Conservation (phyloP, 108 stramenopile genomes). For the Aurantiochytrium sp. region DNA sequence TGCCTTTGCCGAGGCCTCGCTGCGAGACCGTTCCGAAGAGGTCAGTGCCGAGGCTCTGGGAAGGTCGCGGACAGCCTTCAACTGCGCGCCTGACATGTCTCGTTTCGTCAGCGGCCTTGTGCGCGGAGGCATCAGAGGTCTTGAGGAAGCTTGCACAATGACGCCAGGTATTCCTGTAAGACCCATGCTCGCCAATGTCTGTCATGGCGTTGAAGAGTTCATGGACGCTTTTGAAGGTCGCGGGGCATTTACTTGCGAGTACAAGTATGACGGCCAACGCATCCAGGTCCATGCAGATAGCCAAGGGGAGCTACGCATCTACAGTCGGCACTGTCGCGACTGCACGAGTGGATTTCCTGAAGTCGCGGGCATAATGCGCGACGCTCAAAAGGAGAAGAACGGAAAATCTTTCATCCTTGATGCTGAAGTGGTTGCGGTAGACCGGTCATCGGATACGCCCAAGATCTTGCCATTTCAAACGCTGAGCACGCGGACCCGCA, state of each 20-base stretch:
- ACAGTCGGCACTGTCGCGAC: slow-evolving; percentile 84
- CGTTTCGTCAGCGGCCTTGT: slow-evolving; percentile 70
- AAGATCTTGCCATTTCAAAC: slow-evolving; percentile 72
- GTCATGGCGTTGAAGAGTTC: slow-evolving; percentile 86
- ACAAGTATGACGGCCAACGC: slow-evolving; percentile 98
- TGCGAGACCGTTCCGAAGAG: not conserved
- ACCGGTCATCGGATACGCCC: slow-evolving; percentile 41
- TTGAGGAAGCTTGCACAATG: slow-evolving; percentile 69
- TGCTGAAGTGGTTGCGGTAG: slow-evolving; percentile 92
- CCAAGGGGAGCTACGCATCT: slow-evolving; percentile 40
- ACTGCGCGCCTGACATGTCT: not conserved
- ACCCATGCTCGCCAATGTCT: slow-evolving; percentile 99
- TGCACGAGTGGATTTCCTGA: slow-evolving; percentile 91
- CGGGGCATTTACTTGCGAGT: slow-evolving; percentile 86
- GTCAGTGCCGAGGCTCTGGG: not conserved
- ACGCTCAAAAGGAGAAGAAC: slow-evolving; percentile 34
- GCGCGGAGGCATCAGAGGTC: slow-evolving; percentile 49
- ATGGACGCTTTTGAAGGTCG: slow-evolving; percentile 75
- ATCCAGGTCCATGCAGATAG: slow-evolving; percentile 82
- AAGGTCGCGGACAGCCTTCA: not conserved
- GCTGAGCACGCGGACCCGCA: slow-evolving; percentile 53
- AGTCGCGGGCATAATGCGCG: slow-evolving; percentile 72
- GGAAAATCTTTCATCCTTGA: slow-evolving; percentile 73
- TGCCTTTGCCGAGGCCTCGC: not conserved
- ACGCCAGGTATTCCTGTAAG: slow-evolving; percentile 87